phyloP scores from a whole-genome alignment of 1,284 basidiomycete genomes.

The Cutaneotrichosporon sp. region DNA sequence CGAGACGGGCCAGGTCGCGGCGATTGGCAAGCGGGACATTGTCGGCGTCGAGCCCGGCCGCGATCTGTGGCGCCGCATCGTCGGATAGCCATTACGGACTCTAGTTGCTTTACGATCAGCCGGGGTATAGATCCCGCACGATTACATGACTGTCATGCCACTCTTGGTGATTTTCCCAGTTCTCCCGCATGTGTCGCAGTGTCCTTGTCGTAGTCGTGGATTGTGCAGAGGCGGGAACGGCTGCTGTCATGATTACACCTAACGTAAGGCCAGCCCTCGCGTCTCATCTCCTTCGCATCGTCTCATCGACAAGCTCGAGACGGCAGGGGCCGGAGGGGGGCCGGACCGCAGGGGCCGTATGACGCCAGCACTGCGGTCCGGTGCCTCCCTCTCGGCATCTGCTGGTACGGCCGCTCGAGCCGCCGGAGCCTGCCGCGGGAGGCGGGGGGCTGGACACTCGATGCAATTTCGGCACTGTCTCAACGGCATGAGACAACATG shows the following conservation, averaged over 20 bases:
- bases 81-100: constrained; percentile 19
- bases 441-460: too few relatives aligned
- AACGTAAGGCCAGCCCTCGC: background rate
- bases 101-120: background rate
- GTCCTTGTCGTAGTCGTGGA: background rate
- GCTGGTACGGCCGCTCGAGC: background rate
- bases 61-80: constrained; percentile 26
- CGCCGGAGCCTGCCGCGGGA: background rate
- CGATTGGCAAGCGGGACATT: constrained; percentile 26
- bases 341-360: background rate
- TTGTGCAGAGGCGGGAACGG: too few relatives aligned
- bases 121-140: background rate
- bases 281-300: background rate
- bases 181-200: background rate
- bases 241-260: background rate
- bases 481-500: background rate
- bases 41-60: constrained; percentile 25
- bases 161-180: background rate
- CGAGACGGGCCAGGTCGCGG: constrained; percentile 21
- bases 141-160: background rate
- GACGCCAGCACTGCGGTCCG: background rate
- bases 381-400: background rate
- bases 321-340: background rate
- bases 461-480: background rate
- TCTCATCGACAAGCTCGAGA: background rate